Conservation (phyloP, 176 grass and related monocot genomes). For the Lolium rigidum region DNA sequence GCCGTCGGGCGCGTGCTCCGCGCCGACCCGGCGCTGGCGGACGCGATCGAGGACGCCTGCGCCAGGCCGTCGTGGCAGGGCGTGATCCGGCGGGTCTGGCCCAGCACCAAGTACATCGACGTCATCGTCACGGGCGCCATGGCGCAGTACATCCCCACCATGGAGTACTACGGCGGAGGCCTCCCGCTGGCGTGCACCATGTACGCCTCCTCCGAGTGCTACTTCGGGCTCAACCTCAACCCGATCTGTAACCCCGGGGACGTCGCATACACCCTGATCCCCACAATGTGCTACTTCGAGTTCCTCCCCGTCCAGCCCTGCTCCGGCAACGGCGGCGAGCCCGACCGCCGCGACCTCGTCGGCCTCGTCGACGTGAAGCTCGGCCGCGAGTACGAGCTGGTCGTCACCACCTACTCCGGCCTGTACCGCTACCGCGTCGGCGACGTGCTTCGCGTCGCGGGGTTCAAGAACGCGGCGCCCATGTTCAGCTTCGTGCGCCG, state of each 20-base stretch:
- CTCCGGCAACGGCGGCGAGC: slow-evolving; percentile 23
- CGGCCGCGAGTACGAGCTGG: slow-evolving; percentile 72
- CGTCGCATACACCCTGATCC: slow-evolving; percentile 93
- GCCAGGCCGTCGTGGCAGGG: slow-evolving; percentile 65
- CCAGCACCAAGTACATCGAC: slow-evolving; percentile 88
- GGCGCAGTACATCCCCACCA: slow-evolving; percentile 89
- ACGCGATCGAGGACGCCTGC: slow-evolving; percentile 68
- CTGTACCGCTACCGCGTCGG: slow-evolving; percentile 76
- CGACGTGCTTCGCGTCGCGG: slow-evolving; percentile 70
- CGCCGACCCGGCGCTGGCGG: slow-evolving; percentile 60
- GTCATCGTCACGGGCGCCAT: slow-evolving; percentile 98
- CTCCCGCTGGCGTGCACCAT: slow-evolving; percentile 92
- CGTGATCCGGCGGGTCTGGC: slow-evolving; percentile 87
- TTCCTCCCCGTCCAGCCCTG: slow-evolving; percentile 62
- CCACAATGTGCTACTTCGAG: slow-evolving; percentile 95
- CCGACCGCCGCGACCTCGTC: slow-evolving; percentile 53
- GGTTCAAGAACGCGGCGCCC: slow-evolving; percentile 73
- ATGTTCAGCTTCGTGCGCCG: slow-evolving; percentile 66
- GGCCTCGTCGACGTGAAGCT: slow-evolving; percentile 65
- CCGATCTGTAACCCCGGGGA: slow-evolving; percentile 89
- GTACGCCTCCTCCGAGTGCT: slow-evolving; percentile 97
- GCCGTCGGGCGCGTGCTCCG: slow-evolving; percentile 51
- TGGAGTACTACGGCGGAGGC: slow-evolving; percentile 77
- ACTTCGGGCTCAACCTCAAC: slow-evolving; percentile 88
- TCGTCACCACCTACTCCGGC: slow-evolving; percentile 72